Percentiles rank a stretch among this genome's conserved stretches.
phyloP scores from a whole-genome alignment of 176 grass and related monocot genomes.

The Raddia distichophylla region DNA sequence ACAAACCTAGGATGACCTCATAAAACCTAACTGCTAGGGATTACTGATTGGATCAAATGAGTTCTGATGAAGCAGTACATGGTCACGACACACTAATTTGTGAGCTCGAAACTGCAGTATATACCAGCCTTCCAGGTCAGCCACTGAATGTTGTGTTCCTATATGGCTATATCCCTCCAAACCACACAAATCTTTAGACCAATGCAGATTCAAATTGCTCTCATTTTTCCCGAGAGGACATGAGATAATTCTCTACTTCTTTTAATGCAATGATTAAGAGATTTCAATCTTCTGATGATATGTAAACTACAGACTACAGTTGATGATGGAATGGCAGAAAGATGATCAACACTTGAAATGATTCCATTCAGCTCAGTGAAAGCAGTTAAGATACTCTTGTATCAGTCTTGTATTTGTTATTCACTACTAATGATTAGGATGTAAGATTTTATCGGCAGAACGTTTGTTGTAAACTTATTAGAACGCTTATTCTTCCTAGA shows the following conservation, averaged over 20 bases:
- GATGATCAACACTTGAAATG: not conserved
- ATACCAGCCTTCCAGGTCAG: not conserved
- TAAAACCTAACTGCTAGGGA: not conserved
- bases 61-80: not conserved
- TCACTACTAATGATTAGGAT: constrained; percentile 6
- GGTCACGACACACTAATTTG: not conserved
- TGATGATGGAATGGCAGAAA: not conserved
- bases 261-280: not conserved
- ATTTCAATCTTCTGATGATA: not conserved
- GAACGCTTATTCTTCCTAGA: not conserved
- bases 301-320: not conserved
- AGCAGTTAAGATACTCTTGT: not conserved
- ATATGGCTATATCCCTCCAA: not conserved
- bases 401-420: not conserved
- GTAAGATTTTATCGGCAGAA: not conserved
- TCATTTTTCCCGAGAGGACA: not conserved
- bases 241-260: not conserved
- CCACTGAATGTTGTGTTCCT: not conserved
- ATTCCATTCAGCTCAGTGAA: not conserved
- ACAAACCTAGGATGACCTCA: not conserved
- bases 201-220: not conserved
- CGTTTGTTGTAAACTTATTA: constrained; percentile 2
- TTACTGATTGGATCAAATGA: not conserved
- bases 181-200: not conserved
- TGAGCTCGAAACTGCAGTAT: not conserved